Conservation (phyloP, 2,329 filamentous ascomycete species). For the Penicillium sclerotigenum region DNA sequence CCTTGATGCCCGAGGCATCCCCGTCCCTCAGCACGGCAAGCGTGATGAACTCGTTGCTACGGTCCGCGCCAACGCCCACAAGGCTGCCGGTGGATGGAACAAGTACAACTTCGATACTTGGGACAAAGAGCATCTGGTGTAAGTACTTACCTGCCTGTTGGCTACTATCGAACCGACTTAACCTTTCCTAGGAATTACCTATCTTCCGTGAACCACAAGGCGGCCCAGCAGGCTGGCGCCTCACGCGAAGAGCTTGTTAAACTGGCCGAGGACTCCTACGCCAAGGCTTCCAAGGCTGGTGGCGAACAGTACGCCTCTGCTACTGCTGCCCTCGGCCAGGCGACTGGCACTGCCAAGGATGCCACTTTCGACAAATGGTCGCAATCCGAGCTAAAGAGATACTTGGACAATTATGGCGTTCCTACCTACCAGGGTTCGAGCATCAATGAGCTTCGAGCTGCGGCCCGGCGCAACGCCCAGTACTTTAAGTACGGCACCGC, state of each 20-base stretch:
- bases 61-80: slow-evolving; percentile 70
- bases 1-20: slow-evolving; percentile 71
- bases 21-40: slow-evolving; percentile 69
- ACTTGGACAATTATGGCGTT: slow-evolving; percentile 75
- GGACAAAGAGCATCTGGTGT: slow-evolving; percentile 67
- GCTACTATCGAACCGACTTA: slow-evolving; percentile 40
- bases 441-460: slow-evolving; percentile 66
- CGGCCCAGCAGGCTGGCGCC: slow-evolving; percentile 60
- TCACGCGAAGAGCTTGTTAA: slow-evolving; percentile 71
- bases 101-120: slow-evolving; percentile 80
- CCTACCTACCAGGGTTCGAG: slow-evolving; percentile 65
- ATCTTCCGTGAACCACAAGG: slow-evolving; percentile 50
- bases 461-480: slow-evolving; percentile 68
- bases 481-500: slow-evolving; percentile 75
- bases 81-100: slow-evolving; percentile 64
- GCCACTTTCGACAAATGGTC: slow-evolving; percentile 70
- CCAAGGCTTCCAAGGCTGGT: slow-evolving; percentile 48
- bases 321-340: slow-evolving; percentile 66
- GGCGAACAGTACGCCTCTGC: slow-evolving; percentile 57
- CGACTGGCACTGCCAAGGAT: slow-evolving; percentile 64
- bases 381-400: slow-evolving; percentile 68
- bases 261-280: slow-evolving; percentile 49
- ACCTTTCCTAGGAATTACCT: slow-evolving; percentile 45
- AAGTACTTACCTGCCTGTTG: slow-evolving; percentile 20
- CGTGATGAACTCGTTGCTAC: slow-evolving; percentile 69